phyloP scores from a whole-genome alignment of 2,329 filamentous ascomycete species.

The Claviceps sp. region DNA sequence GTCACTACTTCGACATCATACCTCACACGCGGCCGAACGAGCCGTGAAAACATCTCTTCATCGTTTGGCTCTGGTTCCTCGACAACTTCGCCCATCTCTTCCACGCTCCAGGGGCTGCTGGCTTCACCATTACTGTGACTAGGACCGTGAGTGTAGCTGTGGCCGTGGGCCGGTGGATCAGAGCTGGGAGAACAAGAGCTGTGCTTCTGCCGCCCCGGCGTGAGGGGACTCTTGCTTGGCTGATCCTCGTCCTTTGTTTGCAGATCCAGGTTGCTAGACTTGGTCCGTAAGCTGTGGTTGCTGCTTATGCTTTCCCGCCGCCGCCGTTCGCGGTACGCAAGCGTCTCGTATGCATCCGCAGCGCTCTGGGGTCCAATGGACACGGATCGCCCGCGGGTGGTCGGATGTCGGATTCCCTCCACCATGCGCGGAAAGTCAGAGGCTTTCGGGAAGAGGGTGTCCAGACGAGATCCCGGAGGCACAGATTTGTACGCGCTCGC shows the following conservation, averaged over 20 bases:
- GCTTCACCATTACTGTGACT: slow-evolving; percentile 67
- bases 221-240: slow-evolving; percentile 25
- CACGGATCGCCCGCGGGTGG: slow-evolving; percentile 57
- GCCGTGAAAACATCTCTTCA: slow-evolving; percentile 67
- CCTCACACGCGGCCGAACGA: slow-evolving; percentile 76
- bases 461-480: slow-evolving; percentile 49
- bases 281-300: slow-evolving; percentile 33
- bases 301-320: slow-evolving; percentile 41
- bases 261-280: slow-evolving; percentile 29
- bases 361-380: slow-evolving; percentile 91
- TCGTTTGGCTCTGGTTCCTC: slow-evolving; percentile 46
- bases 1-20: slow-evolving; percentile 99
- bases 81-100: slow-evolving; percentile 1
- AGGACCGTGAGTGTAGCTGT: slow-evolving; percentile 9
- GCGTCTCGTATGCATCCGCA: slow-evolving; percentile 88
- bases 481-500: slow-evolving; percentile 85
- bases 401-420: slow-evolving; percentile 65
- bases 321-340: slow-evolving; percentile 69
- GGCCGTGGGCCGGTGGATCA: slow-evolving; percentile 37
- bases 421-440: slow-evolving; percentile 75
- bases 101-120: slow-evolving; percentile 14
- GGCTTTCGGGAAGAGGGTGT: slow-evolving; percentile 84
- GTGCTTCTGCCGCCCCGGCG: slow-evolving; percentile 32
- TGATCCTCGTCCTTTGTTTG: slow-evolving; percentile 24
- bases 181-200: slow-evolving; percentile 41